Percentiles rank a stretch among this genome's conserved stretches.
Evolutionary conservation across 768 basidiomycete species (phyloP).

Genomic region (Mycena latifolia): DNA sequence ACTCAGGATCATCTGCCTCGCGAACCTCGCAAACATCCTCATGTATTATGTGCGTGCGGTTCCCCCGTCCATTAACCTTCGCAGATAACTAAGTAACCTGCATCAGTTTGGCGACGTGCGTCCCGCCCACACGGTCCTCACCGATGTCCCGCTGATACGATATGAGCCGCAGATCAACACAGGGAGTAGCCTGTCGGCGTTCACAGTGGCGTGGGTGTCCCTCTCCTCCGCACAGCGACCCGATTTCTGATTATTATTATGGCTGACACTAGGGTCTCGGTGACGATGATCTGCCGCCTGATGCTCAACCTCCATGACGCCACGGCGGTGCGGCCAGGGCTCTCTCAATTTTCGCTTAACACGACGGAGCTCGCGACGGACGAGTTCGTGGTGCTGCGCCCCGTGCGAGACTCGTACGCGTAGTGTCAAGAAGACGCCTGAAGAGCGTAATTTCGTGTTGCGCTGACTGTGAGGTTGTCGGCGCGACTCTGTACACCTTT

Average conservation of each 20-base stretch:
- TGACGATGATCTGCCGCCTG: neutral
- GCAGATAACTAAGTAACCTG: neutral
- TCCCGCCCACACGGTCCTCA: neutral
- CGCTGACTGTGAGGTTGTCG: no score
- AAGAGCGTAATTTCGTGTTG: no score
- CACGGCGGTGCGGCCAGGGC: neutral
- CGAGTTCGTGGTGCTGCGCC: no score
- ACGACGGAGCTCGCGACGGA: no score
- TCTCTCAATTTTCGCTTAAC: no score
- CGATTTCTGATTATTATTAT: no score
- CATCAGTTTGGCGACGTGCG: neutral
- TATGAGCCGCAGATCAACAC: neutral
- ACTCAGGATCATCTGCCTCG: neutral
- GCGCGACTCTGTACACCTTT: no score
- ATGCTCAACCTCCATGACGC: conserved; percentile 2
- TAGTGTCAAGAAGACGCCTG: no score
- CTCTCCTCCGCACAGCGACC: neutral
- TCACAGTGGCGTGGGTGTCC: neutral
- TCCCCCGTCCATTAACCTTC: no score
- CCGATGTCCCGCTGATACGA: neutral
- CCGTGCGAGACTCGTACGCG: no score
- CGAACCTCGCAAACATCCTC: neutral
- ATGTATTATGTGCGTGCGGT: neutral
- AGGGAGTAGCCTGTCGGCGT: neutral
- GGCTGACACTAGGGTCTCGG: neutral